Evolutionary conservation across 805 yeast genomes (phyloP).

Genomic region (Yarrowia deformans): DNA sequence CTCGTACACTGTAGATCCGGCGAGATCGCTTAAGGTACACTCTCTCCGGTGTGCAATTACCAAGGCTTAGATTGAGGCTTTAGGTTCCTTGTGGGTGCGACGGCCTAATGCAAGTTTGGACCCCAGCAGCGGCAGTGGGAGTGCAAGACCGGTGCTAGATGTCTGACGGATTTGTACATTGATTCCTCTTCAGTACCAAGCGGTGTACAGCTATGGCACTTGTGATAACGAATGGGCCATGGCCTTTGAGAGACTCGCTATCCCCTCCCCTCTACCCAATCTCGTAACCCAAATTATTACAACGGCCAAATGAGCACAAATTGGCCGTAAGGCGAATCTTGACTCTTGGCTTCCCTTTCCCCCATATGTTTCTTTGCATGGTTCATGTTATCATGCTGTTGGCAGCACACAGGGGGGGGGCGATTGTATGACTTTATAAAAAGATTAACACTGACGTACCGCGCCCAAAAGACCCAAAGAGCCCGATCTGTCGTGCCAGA

Average conservation of each 20-base stretch:
- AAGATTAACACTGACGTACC: too few species aligned
- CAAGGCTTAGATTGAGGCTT: not conserved
- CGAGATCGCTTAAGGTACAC: conserved; percentile 17
- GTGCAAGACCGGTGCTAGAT: not conserved
- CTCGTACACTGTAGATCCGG: conserved; percentile 3
- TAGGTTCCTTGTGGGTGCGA: not conserved
- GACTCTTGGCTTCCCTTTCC: conserved; percentile 6
- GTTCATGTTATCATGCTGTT: conserved; percentile 4
- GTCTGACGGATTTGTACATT: not conserved
- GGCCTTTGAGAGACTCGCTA: too few species aligned
- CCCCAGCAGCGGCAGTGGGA: not conserved
- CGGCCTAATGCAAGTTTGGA: conserved; percentile 14
- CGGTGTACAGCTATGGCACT: too few species aligned
- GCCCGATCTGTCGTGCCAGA: not conserved
- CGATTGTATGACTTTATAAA: not conserved
- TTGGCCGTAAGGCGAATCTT: conserved; percentile 21
- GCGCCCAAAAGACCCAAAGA: not conserved
- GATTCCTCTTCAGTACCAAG: not conserved
- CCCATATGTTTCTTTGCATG: conserved; percentile 20
- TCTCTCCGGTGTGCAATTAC: not conserved
- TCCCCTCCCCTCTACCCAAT: not conserved
- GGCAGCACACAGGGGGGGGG: conserved; percentile 24
- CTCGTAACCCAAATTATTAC: conserved; percentile 11
- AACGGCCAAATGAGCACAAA: conserved; percentile 27
- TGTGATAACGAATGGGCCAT: too few species aligned